phyloP scores from a whole-genome alignment of 2,329 filamentous ascomycete species.

The Rosellinia necatrix region DNA sequence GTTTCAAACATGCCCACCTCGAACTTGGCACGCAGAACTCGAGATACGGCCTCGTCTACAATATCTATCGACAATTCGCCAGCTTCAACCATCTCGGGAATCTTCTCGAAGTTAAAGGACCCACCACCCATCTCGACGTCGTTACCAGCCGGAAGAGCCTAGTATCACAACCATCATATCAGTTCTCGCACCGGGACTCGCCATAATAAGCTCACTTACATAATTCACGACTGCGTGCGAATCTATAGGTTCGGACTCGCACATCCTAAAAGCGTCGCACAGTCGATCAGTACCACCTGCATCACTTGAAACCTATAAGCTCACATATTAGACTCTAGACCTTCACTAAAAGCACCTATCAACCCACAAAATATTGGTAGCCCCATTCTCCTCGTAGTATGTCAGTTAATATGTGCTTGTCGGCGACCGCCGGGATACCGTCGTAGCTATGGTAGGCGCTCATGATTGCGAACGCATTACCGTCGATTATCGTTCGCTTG shows the following conservation, averaged over 20 bases:
- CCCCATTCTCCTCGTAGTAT: conserved; percentile 75
- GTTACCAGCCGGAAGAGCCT: conserved; percentile 68
- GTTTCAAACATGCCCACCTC: conserved; percentile 72
- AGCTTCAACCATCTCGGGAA: conserved; percentile 65
- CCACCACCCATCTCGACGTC: conserved; percentile 80
- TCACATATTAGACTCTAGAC: conserved; percentile 18
- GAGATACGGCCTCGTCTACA: conserved; percentile 69
- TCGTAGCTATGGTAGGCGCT: conserved; percentile 77
- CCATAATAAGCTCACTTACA: conserved; percentile 38
- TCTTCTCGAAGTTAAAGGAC: conserved; percentile 70
- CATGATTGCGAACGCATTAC: conserved; percentile 71
- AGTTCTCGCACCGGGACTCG: background rate
- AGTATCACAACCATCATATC: background rate
- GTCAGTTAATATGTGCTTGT: conserved; percentile 67
- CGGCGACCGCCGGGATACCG: conserved; percentile 69
- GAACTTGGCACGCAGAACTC: conserved; percentile 71
- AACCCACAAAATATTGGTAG: conserved; percentile 68
- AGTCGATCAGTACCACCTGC: conserved; percentile 73
- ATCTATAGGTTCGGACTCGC: conserved; percentile 63
- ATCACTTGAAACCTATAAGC: conserved; percentile 57
- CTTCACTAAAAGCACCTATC: background rate
- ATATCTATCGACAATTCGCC: conserved; percentile 62
- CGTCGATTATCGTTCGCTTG: conserved; percentile 73
- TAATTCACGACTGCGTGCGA: conserved; percentile 67
- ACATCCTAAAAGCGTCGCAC: conserved; percentile 67